phyloP scores from a whole-genome alignment of 495 filamentous ascomycete genomes.

The Trichoderma virens region DNA sequence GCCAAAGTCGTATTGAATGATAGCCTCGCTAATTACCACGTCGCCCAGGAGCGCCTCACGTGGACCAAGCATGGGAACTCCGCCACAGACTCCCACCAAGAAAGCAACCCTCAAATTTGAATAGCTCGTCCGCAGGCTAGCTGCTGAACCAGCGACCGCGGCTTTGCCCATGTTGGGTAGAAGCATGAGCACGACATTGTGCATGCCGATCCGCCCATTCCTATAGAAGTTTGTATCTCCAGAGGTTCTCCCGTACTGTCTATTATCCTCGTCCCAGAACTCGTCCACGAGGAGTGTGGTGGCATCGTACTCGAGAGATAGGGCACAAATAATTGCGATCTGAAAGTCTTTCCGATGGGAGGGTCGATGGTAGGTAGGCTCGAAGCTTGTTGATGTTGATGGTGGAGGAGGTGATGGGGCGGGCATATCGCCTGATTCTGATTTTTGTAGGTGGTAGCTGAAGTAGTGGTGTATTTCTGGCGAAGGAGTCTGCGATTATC shows the following conservation, averaged over 20 bases:
- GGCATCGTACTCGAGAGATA: slow-evolving; percentile 26
- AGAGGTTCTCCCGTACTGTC: slow-evolving; percentile 17
- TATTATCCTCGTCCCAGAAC: slow-evolving; percentile 21
- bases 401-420: too few relatives aligned
- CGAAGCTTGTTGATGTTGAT: too few relatives aligned
- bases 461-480: too few relatives aligned
- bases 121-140: slow-evolving; percentile 26
- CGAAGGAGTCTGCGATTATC: too few relatives aligned
- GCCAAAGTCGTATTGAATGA: slow-evolving; percentile 35
- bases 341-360: slow-evolving; percentile 16
- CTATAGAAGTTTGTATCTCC: slow-evolving; percentile 29
- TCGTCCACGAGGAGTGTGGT: slow-evolving; percentile 26
- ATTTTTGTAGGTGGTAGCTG: too few relatives aligned
- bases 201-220: slow-evolving; percentile 27
- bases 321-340: slow-evolving; percentile 24
- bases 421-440: too few relatives aligned
- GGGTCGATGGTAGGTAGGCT: slow-evolving; percentile 7
- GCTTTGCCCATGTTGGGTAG: slow-evolving; percentile 30
- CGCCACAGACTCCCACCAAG: slow-evolving; percentile 32
- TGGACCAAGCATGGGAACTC: slow-evolving; percentile 15
- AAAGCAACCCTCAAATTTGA: slow-evolving; percentile 16
- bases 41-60: slow-evolving; percentile 34
- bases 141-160: slow-evolving; percentile 23
- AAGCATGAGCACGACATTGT: slow-evolving; percentile 30
- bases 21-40: slow-evolving; percentile 34